A percentile compares a stretch with the other conserved stretches of the same genome.
These are phyloP conservation scores for Fagopyrum esculentum DNA, from an alignment of 148 eudicot genomes.

Conservation along the genomic window DNA sequence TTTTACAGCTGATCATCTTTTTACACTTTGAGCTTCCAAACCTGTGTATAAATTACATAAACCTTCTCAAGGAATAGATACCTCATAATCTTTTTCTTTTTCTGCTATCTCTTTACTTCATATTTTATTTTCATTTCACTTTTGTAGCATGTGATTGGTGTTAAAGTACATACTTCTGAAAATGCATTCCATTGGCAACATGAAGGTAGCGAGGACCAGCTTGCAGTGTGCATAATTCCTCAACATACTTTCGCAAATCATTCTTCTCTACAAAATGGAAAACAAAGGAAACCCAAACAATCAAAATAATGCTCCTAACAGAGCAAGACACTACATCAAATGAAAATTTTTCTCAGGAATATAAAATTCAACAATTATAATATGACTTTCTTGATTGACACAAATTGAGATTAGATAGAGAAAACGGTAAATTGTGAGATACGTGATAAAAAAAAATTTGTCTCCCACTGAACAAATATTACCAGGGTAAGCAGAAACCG, in stretches of 20 bases:
- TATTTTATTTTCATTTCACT: no score
- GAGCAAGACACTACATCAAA: not conserved
- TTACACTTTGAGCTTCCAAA: no score
- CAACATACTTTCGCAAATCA: slow-evolving; percentile 83
- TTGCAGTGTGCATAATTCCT: slow-evolving; percentile 89
- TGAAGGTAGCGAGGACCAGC: slow-evolving; percentile 73
- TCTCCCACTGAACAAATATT: not conserved
- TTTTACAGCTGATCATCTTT: no score
- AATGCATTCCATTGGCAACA: slow-evolving; percentile 77
- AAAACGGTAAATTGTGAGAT: not conserved
- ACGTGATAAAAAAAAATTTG: not conserved
- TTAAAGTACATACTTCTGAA: slow-evolving; percentile 50
- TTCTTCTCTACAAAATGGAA: slow-evolving; percentile 54
- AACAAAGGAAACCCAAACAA: not conserved
- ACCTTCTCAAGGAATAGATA: no score
- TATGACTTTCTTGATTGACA: no score
- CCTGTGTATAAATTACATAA: no score
- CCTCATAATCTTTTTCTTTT: no score
- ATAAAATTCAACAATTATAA: not conserved
- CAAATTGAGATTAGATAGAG: not conserved
- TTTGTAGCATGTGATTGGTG: not conserved
- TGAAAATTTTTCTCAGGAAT: not conserved
- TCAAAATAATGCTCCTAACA: not conserved
- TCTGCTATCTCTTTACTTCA: no score
- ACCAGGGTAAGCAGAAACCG: no score